Evolutionary conservation across 495 filamentous ascomycete genomes (phyloP).

Genomic region (Podospora sp.): DNA sequence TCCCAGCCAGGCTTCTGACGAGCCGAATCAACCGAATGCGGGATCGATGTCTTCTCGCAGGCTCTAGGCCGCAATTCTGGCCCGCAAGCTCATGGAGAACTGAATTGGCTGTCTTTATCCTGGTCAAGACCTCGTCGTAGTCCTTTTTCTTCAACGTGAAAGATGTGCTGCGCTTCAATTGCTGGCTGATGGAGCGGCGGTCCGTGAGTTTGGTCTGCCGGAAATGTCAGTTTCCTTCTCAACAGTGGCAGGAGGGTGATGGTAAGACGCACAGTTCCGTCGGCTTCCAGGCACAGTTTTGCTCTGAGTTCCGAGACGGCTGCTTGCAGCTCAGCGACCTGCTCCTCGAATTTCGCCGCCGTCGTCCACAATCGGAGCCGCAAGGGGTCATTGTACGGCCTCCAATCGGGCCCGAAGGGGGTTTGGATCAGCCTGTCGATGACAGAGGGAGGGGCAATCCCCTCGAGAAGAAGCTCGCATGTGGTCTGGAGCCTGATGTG

Average conservation of each 20-base stretch:
- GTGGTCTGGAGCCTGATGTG: slow-evolving; percentile 17
- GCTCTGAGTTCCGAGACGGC: slow-evolving; percentile 8
- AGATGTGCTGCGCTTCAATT: slow-evolving; percentile 10
- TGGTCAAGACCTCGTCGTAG: slow-evolving; percentile 6
- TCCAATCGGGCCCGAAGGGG: slow-evolving; percentile 19
- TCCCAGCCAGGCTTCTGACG: not conserved
- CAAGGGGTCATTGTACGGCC: slow-evolving; percentile 6
- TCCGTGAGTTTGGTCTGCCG: slow-evolving; percentile 14
- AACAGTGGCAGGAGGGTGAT: not conserved
- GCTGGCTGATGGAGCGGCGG: slow-evolving; percentile 3
- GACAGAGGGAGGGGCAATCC: slow-evolving; percentile 5
- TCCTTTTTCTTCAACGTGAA: slow-evolving; percentile 18
- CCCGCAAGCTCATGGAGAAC: slow-evolving; percentile 10
- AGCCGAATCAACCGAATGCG: slow-evolving; percentile 12
- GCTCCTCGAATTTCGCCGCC: slow-evolving; percentile 10
- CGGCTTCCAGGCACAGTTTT: slow-evolving; percentile 7
- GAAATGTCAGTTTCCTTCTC: not conserved
- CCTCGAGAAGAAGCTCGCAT: slow-evolving; percentile 17
- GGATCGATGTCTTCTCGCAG: slow-evolving; percentile 2
- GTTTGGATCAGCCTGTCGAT: slow-evolving; percentile 12
- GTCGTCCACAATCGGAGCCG: slow-evolving; percentile 13
- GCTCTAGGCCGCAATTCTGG: slow-evolving; percentile 11
- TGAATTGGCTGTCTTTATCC: slow-evolving; percentile 15
- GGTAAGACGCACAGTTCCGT: slow-evolving; percentile 8
- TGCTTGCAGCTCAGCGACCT: slow-evolving; percentile 9